phyloP scores from a whole-genome alignment of 208 protist species.

The Dictyostelium gargantuum region DNA sequence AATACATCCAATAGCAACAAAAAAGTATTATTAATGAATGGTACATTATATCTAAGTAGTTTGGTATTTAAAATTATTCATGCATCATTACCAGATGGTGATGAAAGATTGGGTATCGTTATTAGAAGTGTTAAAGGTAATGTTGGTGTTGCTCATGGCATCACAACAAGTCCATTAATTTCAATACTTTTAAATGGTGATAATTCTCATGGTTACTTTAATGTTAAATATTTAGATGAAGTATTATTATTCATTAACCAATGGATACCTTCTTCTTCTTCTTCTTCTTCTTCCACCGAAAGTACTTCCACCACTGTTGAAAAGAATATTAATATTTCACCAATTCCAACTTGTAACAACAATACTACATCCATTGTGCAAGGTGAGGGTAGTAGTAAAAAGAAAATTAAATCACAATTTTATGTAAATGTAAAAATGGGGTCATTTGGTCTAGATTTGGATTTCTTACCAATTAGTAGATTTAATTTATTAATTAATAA shows the following conservation, averaged over 20 bases:
- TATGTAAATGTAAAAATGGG: conserved; percentile 30
- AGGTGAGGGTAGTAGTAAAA: not conserved
- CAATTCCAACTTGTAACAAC: not conserved
- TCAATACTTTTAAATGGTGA: conserved; percentile 11
- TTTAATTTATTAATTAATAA: conserved; percentile 31
- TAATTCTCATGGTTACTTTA: not conserved
- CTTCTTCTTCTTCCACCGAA: not conserved
- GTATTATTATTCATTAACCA: conserved; percentile 1
- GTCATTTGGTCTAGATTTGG: conserved; percentile 37
- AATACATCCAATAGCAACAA: not conserved
- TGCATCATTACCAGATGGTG: not conserved
- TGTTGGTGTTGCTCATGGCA: conserved; percentile 48
- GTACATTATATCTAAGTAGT: conserved; percentile 7
- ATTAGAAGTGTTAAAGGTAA: conserved; percentile 2
- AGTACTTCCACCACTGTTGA: not conserved
- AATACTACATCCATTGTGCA: not conserved
- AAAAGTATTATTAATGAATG: conserved; percentile 46
- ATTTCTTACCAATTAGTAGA: conserved; percentile 59
- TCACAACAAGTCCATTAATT: conserved; percentile 6
- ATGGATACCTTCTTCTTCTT: conserved; percentile 5
- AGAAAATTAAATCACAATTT: conserved; percentile 35
- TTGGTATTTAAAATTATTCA: conserved; percentile 39
- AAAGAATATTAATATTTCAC: conserved; percentile 45
- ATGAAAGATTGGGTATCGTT: conserved; percentile 16
- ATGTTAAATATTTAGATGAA: conserved; percentile 47